Evolutionary conservation across 441 rosid genomes (phyloP).

Genomic region (Jatropha multifida): DNA sequence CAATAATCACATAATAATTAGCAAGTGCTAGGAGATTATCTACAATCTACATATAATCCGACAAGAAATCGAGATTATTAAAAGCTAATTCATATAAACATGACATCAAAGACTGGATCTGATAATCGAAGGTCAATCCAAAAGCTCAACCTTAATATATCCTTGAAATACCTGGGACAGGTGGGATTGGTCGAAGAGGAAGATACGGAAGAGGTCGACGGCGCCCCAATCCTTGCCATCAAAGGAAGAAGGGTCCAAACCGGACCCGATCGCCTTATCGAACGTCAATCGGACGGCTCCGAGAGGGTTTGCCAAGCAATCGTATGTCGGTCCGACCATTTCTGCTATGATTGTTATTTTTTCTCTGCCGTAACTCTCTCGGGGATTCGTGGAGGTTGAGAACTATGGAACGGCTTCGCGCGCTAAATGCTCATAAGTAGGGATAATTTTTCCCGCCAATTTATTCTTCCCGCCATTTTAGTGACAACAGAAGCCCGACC

Average conservation of each 20-base stretch:
- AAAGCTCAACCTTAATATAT: too few species aligned
- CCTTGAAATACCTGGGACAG: slow-evolving; percentile 48
- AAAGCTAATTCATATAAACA: too few species aligned
- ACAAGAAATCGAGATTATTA: not conserved
- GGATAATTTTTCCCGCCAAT: slow-evolving; percentile 12
- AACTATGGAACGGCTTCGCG: slow-evolving; percentile 3
- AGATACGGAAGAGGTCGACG: slow-evolving; percentile 64
- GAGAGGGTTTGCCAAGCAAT: slow-evolving; percentile 76
- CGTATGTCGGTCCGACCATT: slow-evolving; percentile 84
- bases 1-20: not conserved
- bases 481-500: not conserved
- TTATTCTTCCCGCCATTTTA: slow-evolving; percentile 18
- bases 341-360: slow-evolving; percentile 11
- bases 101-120: too few species aligned
- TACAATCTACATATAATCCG: not conserved
- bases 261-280: slow-evolving; percentile 63
- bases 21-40: not conserved
- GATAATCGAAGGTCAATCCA: too few species aligned
- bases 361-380: not conserved
- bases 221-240: slow-evolving; percentile 87
- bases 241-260: slow-evolving; percentile 60
- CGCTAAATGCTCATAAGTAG: not conserved
- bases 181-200: slow-evolving; percentile 59
- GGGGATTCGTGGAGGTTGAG: not conserved
- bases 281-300: slow-evolving; percentile 85